Evolutionary conservation across 2,329 filamentous ascomycete species (phyloP), one percentile per base, ranked within the genome.

Genomic region (Parascedosporium putredinis): DNA sequence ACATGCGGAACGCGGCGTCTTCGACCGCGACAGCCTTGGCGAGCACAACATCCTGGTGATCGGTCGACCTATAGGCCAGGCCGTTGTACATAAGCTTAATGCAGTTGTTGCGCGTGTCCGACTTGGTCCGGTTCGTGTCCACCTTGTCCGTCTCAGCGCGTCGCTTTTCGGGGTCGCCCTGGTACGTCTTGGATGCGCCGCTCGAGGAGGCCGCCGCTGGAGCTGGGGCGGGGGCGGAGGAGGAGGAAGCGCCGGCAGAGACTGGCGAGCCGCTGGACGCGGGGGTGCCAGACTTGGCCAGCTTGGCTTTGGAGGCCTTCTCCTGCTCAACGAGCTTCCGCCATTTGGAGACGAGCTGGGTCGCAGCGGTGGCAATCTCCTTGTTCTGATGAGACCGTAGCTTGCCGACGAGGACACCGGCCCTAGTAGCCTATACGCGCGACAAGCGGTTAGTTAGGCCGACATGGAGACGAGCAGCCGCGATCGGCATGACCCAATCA

Each of bases 11-110:
- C 5, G 86, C 86, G 6, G 89, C 88, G 33, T 76, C 66, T 71
- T 98, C 93, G 38, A 96, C 81, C 64, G 95, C 88, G 54, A 94
- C 78, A 40, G 84, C 80, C 56, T 80, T 80, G 55, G 83, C 78
- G 52, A 96, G 72, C 40, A 97, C 79, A 18, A 79, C 73, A 49
- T 82, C 81, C 23, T 87, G 64, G 24, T 86, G 79, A 64, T 86
- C 84, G 51, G 81, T 78, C 44, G 85, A 89, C 55, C 78, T 76
- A 62, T 72, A 84, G 5, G 79, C 78, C 16, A 98, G 75, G 14
- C 90, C 93, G 60, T 98, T 93, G 72, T 97, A 98, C 65, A 98
- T 79, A 40, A 98, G 77, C 46, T 88, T 89, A 54, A 96, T 83
- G 64, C 87, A 95, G 61, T 81, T 84, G 70, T 97, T 87, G 52